These are phyloP conservation scores for Ampelomyces quisqualis DNA, from an alignment of 2,329 filamentous ascomycete species.

Conservation along the genomic window DNA sequence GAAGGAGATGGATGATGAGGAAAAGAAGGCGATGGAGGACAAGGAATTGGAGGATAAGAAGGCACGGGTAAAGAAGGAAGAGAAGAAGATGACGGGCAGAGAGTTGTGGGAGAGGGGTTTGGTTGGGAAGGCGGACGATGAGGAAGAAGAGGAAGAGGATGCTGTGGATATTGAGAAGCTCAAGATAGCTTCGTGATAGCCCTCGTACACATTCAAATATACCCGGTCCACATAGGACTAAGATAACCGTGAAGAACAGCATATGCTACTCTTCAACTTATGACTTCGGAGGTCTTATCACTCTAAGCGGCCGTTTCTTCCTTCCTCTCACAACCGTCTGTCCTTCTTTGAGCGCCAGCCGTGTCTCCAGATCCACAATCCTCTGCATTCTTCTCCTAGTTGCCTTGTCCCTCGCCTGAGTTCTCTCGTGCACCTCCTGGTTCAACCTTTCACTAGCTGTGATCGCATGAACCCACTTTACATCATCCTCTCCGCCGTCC, in stretches of 20 bases:
- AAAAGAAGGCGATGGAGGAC: slow-evolving; percentile 59
- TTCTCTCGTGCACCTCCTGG: slow-evolving; percentile 13
- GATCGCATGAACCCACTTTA: slow-evolving; percentile 37
- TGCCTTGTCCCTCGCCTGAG: background rate
- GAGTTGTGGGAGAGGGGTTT: slow-evolving; percentile 54
- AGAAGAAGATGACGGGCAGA: slow-evolving; percentile 72
- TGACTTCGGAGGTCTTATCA: slow-evolving; percentile 16
- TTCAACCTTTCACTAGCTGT: too few relatives aligned
- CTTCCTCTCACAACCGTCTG: slow-evolving; percentile 31
- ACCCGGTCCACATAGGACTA: slow-evolving; percentile 16
- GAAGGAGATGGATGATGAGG: slow-evolving; percentile 76
- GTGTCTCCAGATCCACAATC: slow-evolving; percentile 52
- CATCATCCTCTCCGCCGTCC: slow-evolving; percentile 10
- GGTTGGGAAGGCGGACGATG: slow-evolving; percentile 64
- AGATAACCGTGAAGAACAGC: too few relatives aligned
- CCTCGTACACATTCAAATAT: slow-evolving; percentile 14
- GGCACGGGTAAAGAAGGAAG: slow-evolving; percentile 60
- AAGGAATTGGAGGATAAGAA: slow-evolving; percentile 68
- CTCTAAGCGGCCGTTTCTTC: slow-evolving; percentile 24
- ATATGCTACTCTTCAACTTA: too few relatives aligned
- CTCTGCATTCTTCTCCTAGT: slow-evolving; percentile 47
- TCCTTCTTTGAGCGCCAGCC: slow-evolving; percentile 46
- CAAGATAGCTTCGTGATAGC: slow-evolving; percentile 41
- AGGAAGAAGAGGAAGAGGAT: slow-evolving; percentile 61
- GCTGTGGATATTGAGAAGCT: slow-evolving; percentile 49